phyloP scores from a whole-genome alignment of 257 asterid genomes.

The Vinca minor region DNA sequence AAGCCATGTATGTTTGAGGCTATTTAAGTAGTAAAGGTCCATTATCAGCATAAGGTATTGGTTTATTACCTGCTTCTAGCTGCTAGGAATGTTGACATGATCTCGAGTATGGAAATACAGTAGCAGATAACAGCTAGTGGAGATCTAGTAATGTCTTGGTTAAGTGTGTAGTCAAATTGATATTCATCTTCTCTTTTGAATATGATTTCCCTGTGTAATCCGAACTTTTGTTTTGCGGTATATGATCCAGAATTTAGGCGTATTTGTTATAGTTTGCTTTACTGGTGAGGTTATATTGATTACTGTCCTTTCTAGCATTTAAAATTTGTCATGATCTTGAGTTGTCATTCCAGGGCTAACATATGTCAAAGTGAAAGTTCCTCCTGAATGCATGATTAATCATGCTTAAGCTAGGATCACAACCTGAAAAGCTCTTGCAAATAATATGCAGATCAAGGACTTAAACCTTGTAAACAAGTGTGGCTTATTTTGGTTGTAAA shows the following conservation, averaged over 20 bases:
- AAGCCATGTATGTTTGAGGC: too few relatives aligned
- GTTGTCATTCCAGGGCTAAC: not conserved
- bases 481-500: not conserved
- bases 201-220: not conserved
- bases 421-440: not conserved
- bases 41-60: too few relatives aligned
- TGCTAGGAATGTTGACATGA: too few relatives aligned
- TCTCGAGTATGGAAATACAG: too few relatives aligned
- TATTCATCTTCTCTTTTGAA: not conserved
- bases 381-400: not conserved
- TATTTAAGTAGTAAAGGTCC: too few relatives aligned
- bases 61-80: too few relatives aligned
- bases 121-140: too few relatives aligned
- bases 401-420: not conserved
- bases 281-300: not conserved
- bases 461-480: not conserved
- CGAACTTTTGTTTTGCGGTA: not conserved
- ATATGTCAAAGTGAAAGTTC: too few relatives aligned
- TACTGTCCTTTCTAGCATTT: not conserved
- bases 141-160: not conserved
- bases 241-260: not conserved
- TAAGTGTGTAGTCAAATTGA: not conserved
- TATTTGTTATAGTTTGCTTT: not conserved
- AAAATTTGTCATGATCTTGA: not conserved
- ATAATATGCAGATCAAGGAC: too few relatives aligned